These are phyloP conservation scores for Dioscorea alata DNA, from an alignment of 106 monocot species.

Conservation along the genomic window DNA sequence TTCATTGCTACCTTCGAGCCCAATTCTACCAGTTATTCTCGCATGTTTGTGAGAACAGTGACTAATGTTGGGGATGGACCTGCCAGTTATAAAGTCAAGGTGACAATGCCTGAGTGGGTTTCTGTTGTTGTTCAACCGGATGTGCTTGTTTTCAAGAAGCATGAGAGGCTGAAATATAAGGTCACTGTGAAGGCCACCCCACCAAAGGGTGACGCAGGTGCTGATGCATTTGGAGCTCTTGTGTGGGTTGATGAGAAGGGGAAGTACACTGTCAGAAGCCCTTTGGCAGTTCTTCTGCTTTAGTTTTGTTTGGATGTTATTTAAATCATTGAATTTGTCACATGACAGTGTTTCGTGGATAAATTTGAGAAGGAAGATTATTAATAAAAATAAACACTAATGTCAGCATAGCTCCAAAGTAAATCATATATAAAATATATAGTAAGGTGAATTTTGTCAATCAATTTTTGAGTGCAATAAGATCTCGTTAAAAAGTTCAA, in stretches of 20 bases:
- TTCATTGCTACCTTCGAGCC: conserved; percentile 33
- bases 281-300: conserved; percentile 13
- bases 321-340: too few relatives aligned
- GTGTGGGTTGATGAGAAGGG: conserved; percentile 25
- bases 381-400: too few relatives aligned
- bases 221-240: conserved; percentile 16
- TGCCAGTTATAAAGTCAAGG: conserved; percentile 20
- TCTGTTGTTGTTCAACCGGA: conserved; percentile 34
- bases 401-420: too few relatives aligned
- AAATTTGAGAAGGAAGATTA: too few relatives aligned
- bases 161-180: conserved; percentile 39
- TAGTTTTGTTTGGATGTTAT: too few relatives aligned
- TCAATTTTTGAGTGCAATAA: too few relatives aligned
- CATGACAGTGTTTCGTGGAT: too few relatives aligned
- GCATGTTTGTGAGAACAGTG: conserved; percentile 41
- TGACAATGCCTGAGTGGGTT: conserved; percentile 29
- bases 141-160: conserved; percentile 38
- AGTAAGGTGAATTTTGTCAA: too few relatives aligned
- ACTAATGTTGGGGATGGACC: conserved; percentile 54
- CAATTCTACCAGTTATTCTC: not conserved
- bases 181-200: conserved; percentile 27
- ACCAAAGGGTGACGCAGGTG: conserved; percentile 3
- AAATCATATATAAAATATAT: too few relatives aligned
- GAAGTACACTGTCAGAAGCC: conserved; percentile 42
- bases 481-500: too few relatives aligned